Base-by-base conservation (phyloP, 1,284 basidiomycete species). In the Sporisorium scitamineum region DNA sequence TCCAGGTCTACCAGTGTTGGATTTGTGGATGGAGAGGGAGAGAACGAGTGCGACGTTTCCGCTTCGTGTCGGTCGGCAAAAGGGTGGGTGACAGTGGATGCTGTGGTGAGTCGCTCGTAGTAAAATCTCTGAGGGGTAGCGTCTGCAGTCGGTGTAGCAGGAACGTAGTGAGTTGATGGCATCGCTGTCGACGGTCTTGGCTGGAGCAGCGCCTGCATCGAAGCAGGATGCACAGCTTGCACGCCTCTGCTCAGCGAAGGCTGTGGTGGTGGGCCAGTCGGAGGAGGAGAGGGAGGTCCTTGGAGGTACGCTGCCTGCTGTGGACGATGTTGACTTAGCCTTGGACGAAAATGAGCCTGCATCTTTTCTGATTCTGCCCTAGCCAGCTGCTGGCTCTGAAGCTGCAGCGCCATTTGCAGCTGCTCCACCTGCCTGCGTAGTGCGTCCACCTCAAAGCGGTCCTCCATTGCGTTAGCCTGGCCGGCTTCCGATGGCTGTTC, bases 371-470 rank as follows among this genome's bases (percentile, higher is more conserved):
- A 54, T 45, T 59, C 44, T 3, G 24, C 51, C n/a, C 39, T 6
- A 2, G 55, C 50, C 31, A 53, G 26, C 27, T 71, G 73, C 22
- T 63, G 50, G 24, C 56, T 47, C 18, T 70, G 66, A 7, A 65
- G 45, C 24, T 59, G 56, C 13, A 78, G 48, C 4, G 76, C 76
- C 60, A 74, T 61, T n/a, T 67, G 71, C 42, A 78, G 41, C 55
- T 75, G 70, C 48, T 74, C 64, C 4, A 78, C 76, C 53, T 78
- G 66, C 11, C 62, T 48, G 4, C 63, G 45, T 10, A 78, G 42
- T 0, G 67, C 76, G 11, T 70, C 59, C 1, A 77, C 67, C 27
- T 77, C 75, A 7, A 63, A 76, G 3, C 57, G 29, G 13, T 62
- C 60, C 22, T 63, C 41, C 34, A 47, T 27, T 9, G 9, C 26